Base-by-base conservation (phyloP, 73 alveolate species). In the Paramecium sexaurelia region DNA sequence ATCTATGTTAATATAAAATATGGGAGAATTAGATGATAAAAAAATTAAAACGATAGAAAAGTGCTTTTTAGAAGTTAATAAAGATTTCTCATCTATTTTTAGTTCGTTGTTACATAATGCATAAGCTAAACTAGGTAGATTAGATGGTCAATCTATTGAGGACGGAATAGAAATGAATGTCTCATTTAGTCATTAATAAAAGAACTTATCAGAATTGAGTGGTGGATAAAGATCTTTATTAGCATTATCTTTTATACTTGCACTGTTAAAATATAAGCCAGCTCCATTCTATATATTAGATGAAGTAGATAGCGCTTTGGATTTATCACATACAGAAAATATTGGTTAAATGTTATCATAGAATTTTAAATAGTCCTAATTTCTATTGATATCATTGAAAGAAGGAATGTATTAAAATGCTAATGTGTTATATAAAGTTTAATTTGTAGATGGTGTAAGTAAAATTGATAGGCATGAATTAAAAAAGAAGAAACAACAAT, bases 271-370 rank as follows among this genome's bases (percentile, higher is more conserved):
- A 86, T 94, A 93, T 91, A 97, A 96, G 55, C 99, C 99, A 36
- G 99, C 99, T 43, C 99, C 99, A 40, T 90, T 98, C 85, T 98
- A 98, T 93, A 98, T 98, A 91, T 96, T 98, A 67, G 99, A 98
- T 96, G 99, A 98, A 95, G 97, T 98, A 69, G 99, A 98, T 92
- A 98, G 99, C 1, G 99, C 99, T 40, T 92, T 98, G 61, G 99
- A 98, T 95, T 87, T 97, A 85, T 94, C 99, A 56, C 99, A 98
- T 92, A 98, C 99, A 22, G 97, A 98, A 55, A 96, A 96, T 92
- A 93, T 97, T 45, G 87, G 87, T 20, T 91, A 27, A 26, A 91
- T 75, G 57, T 55, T 73, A 22, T 41, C 94, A 27, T 95, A 95
- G 87, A 84, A 69, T 32, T 84, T 84, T 37, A 29, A 55, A 84